Percentiles rank a stretch among this genome's conserved stretches.
Conservation (phyloP, 1,284 basidiomycete species). For the Fomitiporia mediterranea region DNA sequence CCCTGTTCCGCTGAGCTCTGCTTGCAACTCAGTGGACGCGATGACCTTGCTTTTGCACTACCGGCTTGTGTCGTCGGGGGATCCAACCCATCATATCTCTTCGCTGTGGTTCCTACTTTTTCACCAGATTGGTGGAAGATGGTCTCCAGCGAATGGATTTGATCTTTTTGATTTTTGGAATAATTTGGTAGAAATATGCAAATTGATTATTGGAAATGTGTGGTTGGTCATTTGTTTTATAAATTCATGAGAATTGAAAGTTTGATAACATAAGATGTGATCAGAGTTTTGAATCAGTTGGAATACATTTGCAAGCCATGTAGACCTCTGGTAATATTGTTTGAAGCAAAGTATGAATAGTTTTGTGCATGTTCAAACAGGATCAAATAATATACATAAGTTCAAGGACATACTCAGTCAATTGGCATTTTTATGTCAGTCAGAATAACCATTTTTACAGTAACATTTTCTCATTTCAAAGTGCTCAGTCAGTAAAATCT, state of each 20-base stretch:
- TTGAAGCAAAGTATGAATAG: too few species aligned
- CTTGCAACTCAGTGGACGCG: constrained; percentile 20
- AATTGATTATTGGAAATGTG: neutral
- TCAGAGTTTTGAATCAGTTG: too few species aligned
- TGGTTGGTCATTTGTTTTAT: neutral
- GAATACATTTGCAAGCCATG: too few species aligned
- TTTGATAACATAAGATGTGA: too few species aligned
- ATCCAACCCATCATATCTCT: constrained; percentile 8
- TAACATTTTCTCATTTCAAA: too few species aligned
- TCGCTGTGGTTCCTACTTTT: constrained; percentile 17
- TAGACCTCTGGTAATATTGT: too few species aligned
- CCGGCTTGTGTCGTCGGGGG: constrained; percentile 22
- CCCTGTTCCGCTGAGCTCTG: constrained; percentile 20
- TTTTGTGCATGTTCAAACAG: too few species aligned
- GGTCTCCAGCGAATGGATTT: constrained; percentile 16
- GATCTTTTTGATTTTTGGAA: neutral
- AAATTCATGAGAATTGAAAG: neutral
- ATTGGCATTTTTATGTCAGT: too few species aligned
- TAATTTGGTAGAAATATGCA: neutral
- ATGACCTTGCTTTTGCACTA: constrained; percentile 22
- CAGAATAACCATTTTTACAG: too few species aligned
- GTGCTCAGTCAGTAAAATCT: too few species aligned
- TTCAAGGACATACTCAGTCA: too few species aligned
- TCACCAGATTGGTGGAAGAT: constrained; percentile 14
- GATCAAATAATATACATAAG: too few species aligned